Evolutionary conservation across 345 rosid species (phyloP), one percentile per base, ranked within the genome.

Genomic region (Rhizophora apiculata): DNA sequence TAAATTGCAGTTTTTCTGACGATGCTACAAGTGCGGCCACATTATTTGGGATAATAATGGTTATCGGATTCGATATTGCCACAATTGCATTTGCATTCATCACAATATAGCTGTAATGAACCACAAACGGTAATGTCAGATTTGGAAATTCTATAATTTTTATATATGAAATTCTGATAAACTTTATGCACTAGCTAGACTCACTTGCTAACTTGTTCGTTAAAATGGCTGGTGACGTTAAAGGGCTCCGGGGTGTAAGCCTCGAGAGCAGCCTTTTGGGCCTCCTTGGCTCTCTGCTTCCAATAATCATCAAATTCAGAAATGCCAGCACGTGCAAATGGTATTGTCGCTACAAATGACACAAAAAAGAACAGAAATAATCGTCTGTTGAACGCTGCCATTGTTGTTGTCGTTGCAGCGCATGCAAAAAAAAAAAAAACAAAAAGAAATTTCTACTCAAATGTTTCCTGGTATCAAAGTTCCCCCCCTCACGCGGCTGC

Each of bases 221-320:
- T 85, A 61, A 89, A 72, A 22, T 77, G 75, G 2, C 72, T 69
- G 60, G 86, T 84, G 74, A 85, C 77, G 34, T 74, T 78, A 54
- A 68, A 64, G 24, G 97, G 97, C n/a, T 82, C 75, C 3, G 89
- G 84, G 53, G 71, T 51, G 34, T 79, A 92, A 4, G 96, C 83
- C 10, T 75, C 60, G 6, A 73, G 43, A 36, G 82, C 59, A 19
- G 74, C 72, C 11, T 80, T 64, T 16, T 60, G 49, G 37, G 96
- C 88, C 39, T 70, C 71, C 16, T 67, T 68, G 26, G 84, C 85
- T 18, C 78, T 75, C 54, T 63, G 22, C 43, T 71, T 69, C 97
- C 94, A 88, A 65, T 92, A 89, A 10, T 81, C 85, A 24, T 92
- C 96, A 31, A 72, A 70, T 56, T 80, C 82, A 9, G 67, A 69